A percentile compares a stretch with the other conserved stretches of the same genome.
phyloP scores from a whole-genome alignment of 257 asterid species.

The Solanum commersonii region DNA sequence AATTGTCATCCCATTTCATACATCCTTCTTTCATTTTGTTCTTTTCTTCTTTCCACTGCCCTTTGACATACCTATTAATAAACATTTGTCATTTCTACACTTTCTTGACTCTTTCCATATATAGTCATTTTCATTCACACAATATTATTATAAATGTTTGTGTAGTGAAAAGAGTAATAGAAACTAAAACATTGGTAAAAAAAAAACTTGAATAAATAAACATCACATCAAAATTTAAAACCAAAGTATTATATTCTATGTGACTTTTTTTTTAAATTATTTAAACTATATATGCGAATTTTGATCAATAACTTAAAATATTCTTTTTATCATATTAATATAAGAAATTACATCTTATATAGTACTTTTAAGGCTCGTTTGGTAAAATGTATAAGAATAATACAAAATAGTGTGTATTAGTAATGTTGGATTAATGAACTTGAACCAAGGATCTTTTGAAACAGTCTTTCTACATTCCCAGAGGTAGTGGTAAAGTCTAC shows the following conservation, averaged over 20 bases:
- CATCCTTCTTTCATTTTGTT: neutral
- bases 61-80: neutral
- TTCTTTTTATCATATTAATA: neutral
- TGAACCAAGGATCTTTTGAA: no score
- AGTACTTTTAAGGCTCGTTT: neutral
- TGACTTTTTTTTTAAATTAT: neutral
- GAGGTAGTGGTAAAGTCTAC: no score
- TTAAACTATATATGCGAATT: neutral
- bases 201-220: neutral
- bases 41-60: neutral
- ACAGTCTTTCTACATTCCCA: no score
- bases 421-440: neutral
- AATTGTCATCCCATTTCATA: neutral
- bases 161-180: neutral
- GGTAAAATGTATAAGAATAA: neutral
- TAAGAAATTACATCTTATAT: neutral
- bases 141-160: neutral
- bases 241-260: neutral
- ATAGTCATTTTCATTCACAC: neutral
- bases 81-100: neutral
- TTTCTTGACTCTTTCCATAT: neutral
- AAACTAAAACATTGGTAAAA: neutral
- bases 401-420: neutral
- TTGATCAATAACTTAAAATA: neutral
- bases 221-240: neutral